Conservation (phyloP, 768 basidiomycete species). For the Kwoniella botswanensis region DNA sequence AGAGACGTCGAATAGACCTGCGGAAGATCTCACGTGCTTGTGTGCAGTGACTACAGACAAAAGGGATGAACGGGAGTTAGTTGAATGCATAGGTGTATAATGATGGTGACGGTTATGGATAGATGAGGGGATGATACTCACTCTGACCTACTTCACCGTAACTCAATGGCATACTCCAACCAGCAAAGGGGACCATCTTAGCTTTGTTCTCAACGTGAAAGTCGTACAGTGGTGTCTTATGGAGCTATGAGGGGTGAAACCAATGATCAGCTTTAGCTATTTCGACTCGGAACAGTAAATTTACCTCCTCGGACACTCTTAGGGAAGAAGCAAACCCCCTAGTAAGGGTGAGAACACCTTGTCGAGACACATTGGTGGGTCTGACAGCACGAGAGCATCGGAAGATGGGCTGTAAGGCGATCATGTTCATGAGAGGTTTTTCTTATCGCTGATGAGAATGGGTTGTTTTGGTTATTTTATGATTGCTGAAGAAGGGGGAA, state of each 20-base stretch:
- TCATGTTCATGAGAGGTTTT: not conserved
- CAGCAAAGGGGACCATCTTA: conserved; percentile 96
- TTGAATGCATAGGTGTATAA: not conserved
- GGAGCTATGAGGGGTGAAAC: conserved; percentile 57
- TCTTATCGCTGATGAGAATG: not conserved
- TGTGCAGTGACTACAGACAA: conserved; percentile 76
- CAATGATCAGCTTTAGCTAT: not conserved
- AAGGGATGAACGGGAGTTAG: not conserved
- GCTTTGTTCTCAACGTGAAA: conserved; percentile 78
- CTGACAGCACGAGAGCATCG: conserved; percentile 13
- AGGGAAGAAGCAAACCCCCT: conserved; percentile 26
- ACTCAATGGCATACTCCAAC: conserved; percentile 88
- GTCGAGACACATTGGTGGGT: not conserved
- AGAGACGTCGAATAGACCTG: conserved; percentile 93
- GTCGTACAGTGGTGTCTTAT: conserved; percentile 80
- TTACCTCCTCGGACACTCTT: conserved; percentile 18
- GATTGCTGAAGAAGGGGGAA: not conserved
- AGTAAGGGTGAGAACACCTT: not conserved
- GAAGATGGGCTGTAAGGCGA: conserved; percentile 13
- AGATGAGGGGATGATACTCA: conserved; percentile 51
- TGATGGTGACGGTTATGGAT: too few relatives aligned
- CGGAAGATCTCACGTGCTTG: conserved; percentile 78
- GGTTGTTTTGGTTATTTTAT: not conserved
- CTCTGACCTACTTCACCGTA: conserved; percentile 85
- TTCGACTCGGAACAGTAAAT: not conserved